Conservation (phyloP, 441 rosid species). For the Gossypium gossypioides region DNA sequence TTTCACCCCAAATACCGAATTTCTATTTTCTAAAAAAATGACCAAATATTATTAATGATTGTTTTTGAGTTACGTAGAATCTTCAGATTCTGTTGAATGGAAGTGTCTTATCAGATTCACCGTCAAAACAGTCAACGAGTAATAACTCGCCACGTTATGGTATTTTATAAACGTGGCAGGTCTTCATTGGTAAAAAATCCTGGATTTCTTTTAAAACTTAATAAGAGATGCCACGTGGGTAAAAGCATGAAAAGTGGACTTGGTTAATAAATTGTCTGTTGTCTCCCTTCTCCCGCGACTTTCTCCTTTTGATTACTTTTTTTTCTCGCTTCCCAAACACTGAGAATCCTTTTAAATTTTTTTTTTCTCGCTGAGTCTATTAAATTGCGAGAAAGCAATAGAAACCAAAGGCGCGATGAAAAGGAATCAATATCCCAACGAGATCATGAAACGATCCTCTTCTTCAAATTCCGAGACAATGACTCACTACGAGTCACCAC, state of each 20-base stretch:
- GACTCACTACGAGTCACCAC: slow-evolving; percentile 47
- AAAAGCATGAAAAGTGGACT: not conserved
- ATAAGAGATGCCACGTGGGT: not conserved
- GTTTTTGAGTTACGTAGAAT: not conserved
- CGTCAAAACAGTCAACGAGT: not conserved
- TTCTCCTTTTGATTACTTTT: not conserved
- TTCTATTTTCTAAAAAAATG: too few species aligned
- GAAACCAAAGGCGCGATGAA: slow-evolving; percentile 9
- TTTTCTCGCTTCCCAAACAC: slow-evolving; percentile 10
- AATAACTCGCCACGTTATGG: not conserved
- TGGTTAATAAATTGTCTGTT: not conserved
- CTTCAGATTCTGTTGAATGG: not conserved
- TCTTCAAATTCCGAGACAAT: slow-evolving; percentile 54
- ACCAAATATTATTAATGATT: not conserved
- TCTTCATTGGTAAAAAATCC: not conserved
- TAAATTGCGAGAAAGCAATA: slow-evolving; percentile 21
- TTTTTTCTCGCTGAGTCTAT: not conserved
- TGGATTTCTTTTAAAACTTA: not conserved
- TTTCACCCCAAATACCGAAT: not conserved
- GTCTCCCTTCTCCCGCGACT: not conserved
- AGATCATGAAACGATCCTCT: slow-evolving; percentile 38
- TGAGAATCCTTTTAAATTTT: not conserved
- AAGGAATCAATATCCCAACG: slow-evolving; percentile 16
- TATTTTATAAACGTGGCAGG: not conserved
- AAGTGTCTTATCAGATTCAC: not conserved